Conservation (phyloP, 2,329 filamentous ascomycete species). For the Sporothrix schenckii region DNA sequence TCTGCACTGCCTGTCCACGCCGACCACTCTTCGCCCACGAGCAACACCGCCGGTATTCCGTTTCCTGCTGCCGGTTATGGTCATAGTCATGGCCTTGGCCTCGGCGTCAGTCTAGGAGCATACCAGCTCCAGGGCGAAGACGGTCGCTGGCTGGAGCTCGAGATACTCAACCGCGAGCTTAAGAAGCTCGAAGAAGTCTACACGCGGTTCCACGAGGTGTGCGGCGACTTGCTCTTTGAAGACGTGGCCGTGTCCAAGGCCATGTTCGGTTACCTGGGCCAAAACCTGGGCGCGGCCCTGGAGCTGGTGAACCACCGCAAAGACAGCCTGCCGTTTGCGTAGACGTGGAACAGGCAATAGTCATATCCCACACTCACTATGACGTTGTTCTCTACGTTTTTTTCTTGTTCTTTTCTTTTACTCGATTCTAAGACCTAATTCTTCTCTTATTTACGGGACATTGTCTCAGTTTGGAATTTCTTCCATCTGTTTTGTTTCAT, state of each 20-base stretch:
- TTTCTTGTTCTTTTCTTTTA: neutral
- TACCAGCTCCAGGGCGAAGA: conserved; percentile 53
- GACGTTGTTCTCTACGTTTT: neutral
- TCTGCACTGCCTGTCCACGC: neutral
- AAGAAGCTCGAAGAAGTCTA: conserved; percentile 54
- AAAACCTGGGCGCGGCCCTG: conserved; percentile 49
- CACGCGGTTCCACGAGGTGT: conserved; percentile 49
- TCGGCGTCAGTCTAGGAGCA: conserved; percentile 49
- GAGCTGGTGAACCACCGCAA: conserved; percentile 48
- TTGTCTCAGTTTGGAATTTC: neutral
- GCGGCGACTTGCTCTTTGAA: conserved; percentile 45
- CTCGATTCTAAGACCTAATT: neutral
- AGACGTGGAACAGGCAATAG: neutral
- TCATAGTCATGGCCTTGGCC: conserved; percentile 31
- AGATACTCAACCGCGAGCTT: conserved; percentile 54
- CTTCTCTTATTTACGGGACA: neutral
- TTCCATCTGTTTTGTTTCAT: neutral
- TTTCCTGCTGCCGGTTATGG: neutral
- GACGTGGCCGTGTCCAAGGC: conserved; percentile 50
- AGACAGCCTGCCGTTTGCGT: conserved; percentile 41
- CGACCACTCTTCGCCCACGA: neutral
- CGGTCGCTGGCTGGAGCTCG: conserved; percentile 52
- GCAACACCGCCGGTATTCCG: neutral
- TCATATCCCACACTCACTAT: no score
- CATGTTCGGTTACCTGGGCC: conserved; percentile 52